phyloP scores from a whole-genome alignment of 2,329 filamentous ascomycete species.

The Ilyonectria robusta region DNA sequence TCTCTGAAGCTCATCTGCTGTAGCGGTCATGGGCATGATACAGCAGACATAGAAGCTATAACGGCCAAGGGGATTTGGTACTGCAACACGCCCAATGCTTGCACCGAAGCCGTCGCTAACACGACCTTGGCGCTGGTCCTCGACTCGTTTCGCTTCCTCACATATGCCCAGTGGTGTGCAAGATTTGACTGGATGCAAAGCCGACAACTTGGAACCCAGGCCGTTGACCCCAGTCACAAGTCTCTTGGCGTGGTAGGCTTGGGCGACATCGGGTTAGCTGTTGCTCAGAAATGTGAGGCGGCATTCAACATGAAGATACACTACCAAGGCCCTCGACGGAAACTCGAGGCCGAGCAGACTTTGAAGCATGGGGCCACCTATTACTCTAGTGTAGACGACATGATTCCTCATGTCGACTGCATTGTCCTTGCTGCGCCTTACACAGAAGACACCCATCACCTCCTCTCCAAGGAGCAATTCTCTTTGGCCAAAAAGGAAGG shows the following conservation, averaged over 20 bases:
- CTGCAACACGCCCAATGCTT: slow-evolving; percentile 31
- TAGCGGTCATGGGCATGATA: slow-evolving; percentile 35
- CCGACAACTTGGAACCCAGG: slow-evolving; percentile 19
- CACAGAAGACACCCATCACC: slow-evolving; percentile 34
- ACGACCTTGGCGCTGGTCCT: slow-evolving; percentile 21
- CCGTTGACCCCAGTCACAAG: slow-evolving; percentile 21
- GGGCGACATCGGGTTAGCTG: slow-evolving; percentile 25
- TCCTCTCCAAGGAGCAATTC: slow-evolving; percentile 25
- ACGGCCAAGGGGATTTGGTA: slow-evolving; percentile 29
- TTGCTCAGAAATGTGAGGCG: slow-evolving; percentile 29
- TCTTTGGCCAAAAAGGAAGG: slow-evolving; percentile 32
- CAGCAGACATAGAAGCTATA: slow-evolving; percentile 24
- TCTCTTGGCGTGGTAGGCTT: slow-evolving; percentile 26
- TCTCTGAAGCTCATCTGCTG: slow-evolving; percentile 36
- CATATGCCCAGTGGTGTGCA: slow-evolving; percentile 30
- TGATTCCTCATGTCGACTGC: slow-evolving; percentile 29
- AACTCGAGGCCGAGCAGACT: slow-evolving; percentile 8
- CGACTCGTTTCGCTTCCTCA: slow-evolving; percentile 27
- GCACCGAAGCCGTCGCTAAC: slow-evolving; percentile 30
- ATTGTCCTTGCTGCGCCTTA: slow-evolving; percentile 40
- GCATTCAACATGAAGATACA: slow-evolving; percentile 26
- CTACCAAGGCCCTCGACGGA: slow-evolving; percentile 25
- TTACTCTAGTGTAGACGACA: slow-evolving; percentile 17
- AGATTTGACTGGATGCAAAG: slow-evolving; percentile 28
- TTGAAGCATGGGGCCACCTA: slow-evolving; percentile 17